phyloP scores from a whole-genome alignment of 129 eudicot species.

The Sambucus nigra region DNA sequence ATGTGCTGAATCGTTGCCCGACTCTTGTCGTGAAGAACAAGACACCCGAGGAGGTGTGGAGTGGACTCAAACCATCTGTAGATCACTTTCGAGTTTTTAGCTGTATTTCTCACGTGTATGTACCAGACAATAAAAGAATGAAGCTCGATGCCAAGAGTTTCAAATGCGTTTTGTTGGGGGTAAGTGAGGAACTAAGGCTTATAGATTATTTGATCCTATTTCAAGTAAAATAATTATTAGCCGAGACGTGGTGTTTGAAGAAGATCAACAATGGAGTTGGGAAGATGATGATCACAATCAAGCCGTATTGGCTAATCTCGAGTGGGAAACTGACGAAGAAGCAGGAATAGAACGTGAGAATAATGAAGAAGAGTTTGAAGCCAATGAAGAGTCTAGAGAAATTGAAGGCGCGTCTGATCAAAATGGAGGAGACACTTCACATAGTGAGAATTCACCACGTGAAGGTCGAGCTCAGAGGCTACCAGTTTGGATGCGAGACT shows the following conservation, averaged over 20 bases:
- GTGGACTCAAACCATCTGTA: not conserved
- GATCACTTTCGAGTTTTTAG: constrained; percentile 6
- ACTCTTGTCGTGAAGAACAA: not conserved
- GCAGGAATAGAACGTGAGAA: not conserved
- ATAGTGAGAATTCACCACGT: not conserved
- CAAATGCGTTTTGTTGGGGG: not conserved
- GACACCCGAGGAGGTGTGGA: constrained; percentile 7
- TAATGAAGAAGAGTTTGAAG: not conserved
- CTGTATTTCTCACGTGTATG: not conserved
- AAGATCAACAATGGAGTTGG: constrained; percentile 3
- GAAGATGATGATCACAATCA: not conserved
- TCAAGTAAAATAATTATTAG: not conserved
- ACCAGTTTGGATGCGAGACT: constrained; percentile 1
- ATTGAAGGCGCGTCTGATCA: not conserved
- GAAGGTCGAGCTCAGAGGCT: not conserved
- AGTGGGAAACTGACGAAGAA: not conserved
- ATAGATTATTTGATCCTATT: constrained; percentile 1
- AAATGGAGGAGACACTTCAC: no score
- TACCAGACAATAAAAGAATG: not conserved
- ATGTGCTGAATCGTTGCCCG: not conserved
- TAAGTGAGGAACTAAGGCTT: constrained; percentile 1
- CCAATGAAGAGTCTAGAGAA: not conserved
- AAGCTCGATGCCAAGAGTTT: not conserved
- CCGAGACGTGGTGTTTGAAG: constrained; percentile 3
- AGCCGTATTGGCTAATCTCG: not conserved